A percentile compares a stretch with the other conserved stretches of the same genome.
Evolutionary conservation across 768 basidiomycete species (phyloP).

Genomic region (Boletus rubroflammeus): DNA sequence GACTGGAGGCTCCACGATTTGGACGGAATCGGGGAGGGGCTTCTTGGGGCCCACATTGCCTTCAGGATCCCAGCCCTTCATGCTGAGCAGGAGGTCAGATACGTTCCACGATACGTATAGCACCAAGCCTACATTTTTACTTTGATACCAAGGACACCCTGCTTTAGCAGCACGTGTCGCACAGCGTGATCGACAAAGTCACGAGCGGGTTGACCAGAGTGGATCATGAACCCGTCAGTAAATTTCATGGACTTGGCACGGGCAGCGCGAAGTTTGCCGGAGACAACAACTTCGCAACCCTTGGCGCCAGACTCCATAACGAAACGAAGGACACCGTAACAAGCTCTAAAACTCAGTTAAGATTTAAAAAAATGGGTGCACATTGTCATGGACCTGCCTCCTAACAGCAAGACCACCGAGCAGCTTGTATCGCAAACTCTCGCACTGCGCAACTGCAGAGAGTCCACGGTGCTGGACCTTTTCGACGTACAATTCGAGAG

Average conservation of each 20-base stretch:
- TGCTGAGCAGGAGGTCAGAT: constrained; percentile 48
- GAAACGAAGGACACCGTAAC: constrained; percentile 99
- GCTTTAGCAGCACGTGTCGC: constrained; percentile 94
- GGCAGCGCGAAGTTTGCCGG: constrained; percentile 98
- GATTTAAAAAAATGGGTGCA: neutral
- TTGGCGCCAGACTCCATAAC: constrained; percentile 99
- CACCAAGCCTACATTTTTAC: constrained; percentile 83
- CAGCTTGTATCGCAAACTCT: constrained; percentile 97
- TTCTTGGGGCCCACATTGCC: constrained; percentile 86
- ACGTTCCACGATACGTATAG: neutral
- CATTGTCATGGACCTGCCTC: constrained; percentile 53
- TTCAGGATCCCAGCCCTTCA: constrained; percentile 95
- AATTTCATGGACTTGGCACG: constrained; percentile 99
- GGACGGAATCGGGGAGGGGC: constrained; percentile 93
- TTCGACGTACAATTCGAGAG: constrained; percentile 98
- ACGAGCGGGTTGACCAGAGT: constrained; percentile 94
- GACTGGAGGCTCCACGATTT: constrained; percentile 82
- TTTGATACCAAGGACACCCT: constrained; percentile 99
- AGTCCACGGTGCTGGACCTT: constrained; percentile 98
- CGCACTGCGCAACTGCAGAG: constrained; percentile 97
- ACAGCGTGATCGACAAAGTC: constrained; percentile 99
- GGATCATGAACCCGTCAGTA: constrained; percentile 99
- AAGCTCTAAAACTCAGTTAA: constrained; percentile 54
- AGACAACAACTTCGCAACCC: constrained; percentile 99
- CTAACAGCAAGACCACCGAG: constrained; percentile 99